phyloP scores from a whole-genome alignment of 2,329 filamentous ascomycete species.

The Periglandula ipomoeae region DNA sequence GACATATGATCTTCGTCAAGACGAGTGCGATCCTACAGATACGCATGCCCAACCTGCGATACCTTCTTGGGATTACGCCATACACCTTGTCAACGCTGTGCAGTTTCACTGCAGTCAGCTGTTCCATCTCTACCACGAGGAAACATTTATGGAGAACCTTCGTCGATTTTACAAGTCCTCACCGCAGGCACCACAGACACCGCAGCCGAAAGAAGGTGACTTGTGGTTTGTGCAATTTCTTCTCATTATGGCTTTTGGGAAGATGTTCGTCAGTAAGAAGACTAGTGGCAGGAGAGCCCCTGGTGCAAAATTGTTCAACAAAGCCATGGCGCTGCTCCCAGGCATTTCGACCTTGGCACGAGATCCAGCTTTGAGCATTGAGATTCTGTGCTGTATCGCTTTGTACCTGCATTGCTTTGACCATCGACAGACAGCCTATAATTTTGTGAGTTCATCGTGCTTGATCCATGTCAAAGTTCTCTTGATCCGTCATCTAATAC shows the following conservation, averaged over 20 bases:
- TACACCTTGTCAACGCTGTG: conserved; percentile 44
- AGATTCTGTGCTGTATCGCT: conserved; percentile 41
- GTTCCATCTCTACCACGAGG: conserved; percentile 45
- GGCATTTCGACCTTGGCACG: conserved; percentile 29
- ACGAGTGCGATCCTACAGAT: conserved; percentile 33
- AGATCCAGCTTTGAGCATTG: conserved; percentile 35
- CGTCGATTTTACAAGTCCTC: conserved; percentile 19
- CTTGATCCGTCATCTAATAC: neutral
- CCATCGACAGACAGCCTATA: conserved; percentile 34
- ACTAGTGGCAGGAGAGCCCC: conserved; percentile 28
- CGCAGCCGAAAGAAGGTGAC: conserved; percentile 7
- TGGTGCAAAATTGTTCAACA: conserved; percentile 36
- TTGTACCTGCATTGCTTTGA: conserved; percentile 44
- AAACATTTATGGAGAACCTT: conserved; percentile 33
- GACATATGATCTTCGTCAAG: conserved; percentile 43
- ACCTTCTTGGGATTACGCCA: conserved; percentile 42
- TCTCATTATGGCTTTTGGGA: conserved; percentile 45
- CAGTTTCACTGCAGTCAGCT: conserved; percentile 47
- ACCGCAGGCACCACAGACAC: conserved; percentile 14
- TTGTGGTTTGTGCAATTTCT: conserved; percentile 46
- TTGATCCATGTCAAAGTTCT: too few species aligned
- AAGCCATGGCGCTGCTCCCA: conserved; percentile 34
- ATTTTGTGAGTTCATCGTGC: conserved; percentile 28
- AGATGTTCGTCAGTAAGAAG: conserved; percentile 37
- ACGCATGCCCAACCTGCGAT: conserved; percentile 17